Conservation (phyloP, 2,329 filamentous ascomycete genomes). For the Arachnomyces sp. region DNA sequence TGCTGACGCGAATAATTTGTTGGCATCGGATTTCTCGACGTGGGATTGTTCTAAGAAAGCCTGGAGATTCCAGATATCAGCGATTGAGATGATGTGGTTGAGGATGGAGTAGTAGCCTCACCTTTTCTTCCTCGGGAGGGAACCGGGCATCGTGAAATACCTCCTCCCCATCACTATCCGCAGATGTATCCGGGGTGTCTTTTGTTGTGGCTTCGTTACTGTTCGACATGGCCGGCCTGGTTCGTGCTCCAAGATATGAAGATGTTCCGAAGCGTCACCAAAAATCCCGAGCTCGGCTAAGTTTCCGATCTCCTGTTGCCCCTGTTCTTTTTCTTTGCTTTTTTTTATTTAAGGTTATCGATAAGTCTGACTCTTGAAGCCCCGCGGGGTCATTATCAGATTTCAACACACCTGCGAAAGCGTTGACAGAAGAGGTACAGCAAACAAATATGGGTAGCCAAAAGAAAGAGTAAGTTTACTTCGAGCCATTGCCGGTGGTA, state of each 20-base stretch:
- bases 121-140: slow-evolving; percentile 40
- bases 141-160: slow-evolving; percentile 37
- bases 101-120: slow-evolving; percentile 18
- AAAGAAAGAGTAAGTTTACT: slow-evolving; percentile 5
- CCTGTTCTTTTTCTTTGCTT: no score
- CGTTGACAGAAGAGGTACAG: no score
- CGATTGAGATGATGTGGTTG: slow-evolving; percentile 4
- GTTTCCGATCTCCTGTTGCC: not conserved
- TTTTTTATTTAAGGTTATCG: no score
- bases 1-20: slow-evolving; percentile 64
- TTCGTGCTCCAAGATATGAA: no score
- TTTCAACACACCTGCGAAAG: no score
- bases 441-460: not conserved
- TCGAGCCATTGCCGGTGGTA: not conserved
- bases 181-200: slow-evolving; percentile 15
- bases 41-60: slow-evolving; percentile 63
- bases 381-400: no score
- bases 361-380: no score
- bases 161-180: slow-evolving; percentile 29
- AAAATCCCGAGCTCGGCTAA: not conserved
- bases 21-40: slow-evolving; percentile 65
- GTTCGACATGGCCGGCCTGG: not conserved
- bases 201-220: not conserved
- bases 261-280: no score
- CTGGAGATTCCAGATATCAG: slow-evolving; percentile 31